phyloP scores from a whole-genome alignment of 441 rosid species.

The Euphorbia schlechtendalii region DNA sequence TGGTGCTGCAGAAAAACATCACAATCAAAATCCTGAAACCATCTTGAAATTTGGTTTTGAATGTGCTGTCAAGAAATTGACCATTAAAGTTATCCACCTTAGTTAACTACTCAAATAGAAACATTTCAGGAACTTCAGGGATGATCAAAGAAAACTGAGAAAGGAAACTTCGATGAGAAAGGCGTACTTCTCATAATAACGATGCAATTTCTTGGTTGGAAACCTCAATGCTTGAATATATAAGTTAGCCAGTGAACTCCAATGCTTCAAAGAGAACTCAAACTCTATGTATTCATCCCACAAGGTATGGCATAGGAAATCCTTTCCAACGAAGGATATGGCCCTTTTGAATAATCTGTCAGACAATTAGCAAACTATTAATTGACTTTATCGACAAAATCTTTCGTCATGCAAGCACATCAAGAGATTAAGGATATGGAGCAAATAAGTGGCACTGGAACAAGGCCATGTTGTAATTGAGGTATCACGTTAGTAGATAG shows the following conservation, averaged over 20 bases:
- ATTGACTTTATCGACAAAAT: neutral
- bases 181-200: constrained; percentile 61
- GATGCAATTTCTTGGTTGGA: constrained; percentile 67
- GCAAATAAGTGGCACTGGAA: neutral
- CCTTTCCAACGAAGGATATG: constrained; percentile 76
- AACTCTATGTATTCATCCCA: constrained; percentile 84
- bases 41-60: neutral
- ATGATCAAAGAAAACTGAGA: neutral
- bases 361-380: constrained; percentile 14
- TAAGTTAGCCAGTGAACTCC: constrained; percentile 64
- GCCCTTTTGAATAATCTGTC: constrained; percentile 73
- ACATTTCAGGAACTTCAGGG: neutral
- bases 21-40: neutral
- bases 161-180: constrained; percentile 1
- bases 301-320: constrained; percentile 54
- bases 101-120: neutral
- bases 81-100: neutral
- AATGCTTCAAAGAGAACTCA: constrained; percentile 50
- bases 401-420: neutral
- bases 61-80: neutral
- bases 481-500: neutral
- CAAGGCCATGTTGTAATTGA: neutral
- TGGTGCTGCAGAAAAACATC: neutral
- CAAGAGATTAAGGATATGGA: neutral
- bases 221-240: constrained; percentile 59